Percentiles rank a stretch among this genome's conserved stretches.
phyloP scores from a whole-genome alignment of 345 rosid species.

The Lumnitzera littorea region DNA sequence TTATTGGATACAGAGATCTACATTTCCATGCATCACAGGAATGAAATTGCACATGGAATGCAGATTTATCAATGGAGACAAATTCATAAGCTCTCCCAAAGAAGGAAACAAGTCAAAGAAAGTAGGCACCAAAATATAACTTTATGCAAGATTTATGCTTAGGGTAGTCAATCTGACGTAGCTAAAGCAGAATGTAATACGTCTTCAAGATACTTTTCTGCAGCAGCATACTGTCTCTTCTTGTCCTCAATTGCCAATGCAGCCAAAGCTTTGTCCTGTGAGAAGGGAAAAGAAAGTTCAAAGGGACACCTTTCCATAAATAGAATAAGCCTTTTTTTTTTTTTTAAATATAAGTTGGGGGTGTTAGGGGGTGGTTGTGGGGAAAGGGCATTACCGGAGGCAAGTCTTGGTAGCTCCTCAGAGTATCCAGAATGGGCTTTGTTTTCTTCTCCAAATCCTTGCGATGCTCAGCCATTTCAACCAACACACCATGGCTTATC shows the following conservation, averaged over 20 bases:
- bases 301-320: background rate
- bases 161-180: constrained; percentile 20
- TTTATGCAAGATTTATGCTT: no score
- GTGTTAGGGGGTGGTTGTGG: background rate
- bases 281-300: background rate
- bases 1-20: background rate
- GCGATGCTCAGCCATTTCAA: constrained; percentile 81
- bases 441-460: constrained; percentile 88
- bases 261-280: constrained; percentile 90
- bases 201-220: constrained; percentile 88
- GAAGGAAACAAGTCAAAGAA: no score
- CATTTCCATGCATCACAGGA: background rate
- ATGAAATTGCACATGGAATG: background rate
- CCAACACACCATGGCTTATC: constrained; percentile 78
- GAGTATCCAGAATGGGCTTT: constrained; percentile 78
- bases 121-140: no score
- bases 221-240: constrained; percentile 81
- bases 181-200: constrained; percentile 78
- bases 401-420: constrained; percentile 94
- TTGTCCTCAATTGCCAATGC: constrained; percentile 92
- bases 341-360: no score
- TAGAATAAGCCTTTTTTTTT: background rate
- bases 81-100: no score
- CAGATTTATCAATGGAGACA: no score
- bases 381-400: constrained; percentile 56